Base-by-base conservation (phyloP, 306 rosid genomes). In the Ochetophila trinervis region DNA sequence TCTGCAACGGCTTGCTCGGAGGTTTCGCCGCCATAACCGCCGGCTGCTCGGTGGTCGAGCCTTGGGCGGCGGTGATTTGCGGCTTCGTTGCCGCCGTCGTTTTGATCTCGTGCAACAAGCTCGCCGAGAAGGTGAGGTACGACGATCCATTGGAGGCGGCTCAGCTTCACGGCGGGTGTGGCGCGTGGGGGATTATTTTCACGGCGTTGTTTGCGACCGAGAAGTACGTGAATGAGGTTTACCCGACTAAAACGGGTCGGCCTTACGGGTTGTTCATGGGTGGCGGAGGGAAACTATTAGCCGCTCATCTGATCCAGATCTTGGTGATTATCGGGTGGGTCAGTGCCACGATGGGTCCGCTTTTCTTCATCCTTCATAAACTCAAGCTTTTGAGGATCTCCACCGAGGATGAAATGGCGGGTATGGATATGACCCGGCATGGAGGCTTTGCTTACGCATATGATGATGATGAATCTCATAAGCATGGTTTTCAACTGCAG, bases 371-470 rank as follows among this genome's bases (percentile, higher is more conserved):
- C 10, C 76, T 92, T 11, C 80, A 80, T 15, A 92, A 85, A 60
- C 75, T 92, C 9, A 82, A 85, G 4, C 70, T 92, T 32, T 60
- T 92, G 35, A 69, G 98, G 66, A 89, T 92, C 50, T 89, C 98
- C 0, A 16, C 73, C 0, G 96, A 87, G 57, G 98, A 92, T 23
- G 96, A 92, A 34, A 82, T 87, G 70, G 91, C 92, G 59, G 98
- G 98, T 30, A 89, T 92, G 98, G 98, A 92, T 76, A 10, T 89
- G 76, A 92, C 98, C 76, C 91, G 98, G 1, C 98, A 92, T 16
- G 98, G 98, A 2, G 98, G 98, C 5, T 87, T 87, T 50, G 98
- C 98, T 2, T 92, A 92, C 61, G 85, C 68, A 0, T 85, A 73
- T 8, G 88, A 77, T 0, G 91, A 87, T 4, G 87, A 79, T 10